Evolutionary conservation across 2,329 filamentous ascomycete genomes (phyloP).

Genomic region (Apiospora sp.): DNA sequence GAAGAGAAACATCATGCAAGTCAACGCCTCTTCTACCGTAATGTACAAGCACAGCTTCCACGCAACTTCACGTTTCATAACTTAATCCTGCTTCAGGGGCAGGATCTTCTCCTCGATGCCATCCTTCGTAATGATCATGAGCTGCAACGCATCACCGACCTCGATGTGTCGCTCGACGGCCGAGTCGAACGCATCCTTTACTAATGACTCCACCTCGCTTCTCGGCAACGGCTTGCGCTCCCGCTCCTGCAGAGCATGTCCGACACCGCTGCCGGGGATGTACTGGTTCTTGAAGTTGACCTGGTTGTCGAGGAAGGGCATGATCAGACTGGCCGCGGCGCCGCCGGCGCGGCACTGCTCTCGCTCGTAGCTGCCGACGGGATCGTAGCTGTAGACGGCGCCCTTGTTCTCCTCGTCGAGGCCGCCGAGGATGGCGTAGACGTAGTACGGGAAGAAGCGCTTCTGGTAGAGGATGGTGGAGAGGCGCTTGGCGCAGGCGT

Average conservation of each 20-base stretch:
- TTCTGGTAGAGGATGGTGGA: conserved; percentile 97
- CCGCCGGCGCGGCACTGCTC: conserved; percentile 96
- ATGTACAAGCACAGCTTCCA: conserved; percentile 17
- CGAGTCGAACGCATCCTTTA: conserved; percentile 97
- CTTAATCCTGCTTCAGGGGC: conserved; percentile 89
- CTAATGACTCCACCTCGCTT: conserved; percentile 81
- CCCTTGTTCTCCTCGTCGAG: conserved; percentile 94
- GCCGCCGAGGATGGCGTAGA: conserved; percentile 91
- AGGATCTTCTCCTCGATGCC: conserved; percentile 88
- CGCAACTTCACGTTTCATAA: not conserved
- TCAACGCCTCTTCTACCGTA: conserved; percentile 16
- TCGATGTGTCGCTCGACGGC: conserved; percentile 99
- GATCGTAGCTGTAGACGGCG: conserved; percentile 96
- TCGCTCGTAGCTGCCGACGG: conserved; percentile 95
- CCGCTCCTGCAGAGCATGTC: conserved; percentile 80
- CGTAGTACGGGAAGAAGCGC: conserved; percentile 99
- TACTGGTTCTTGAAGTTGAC: conserved; percentile 99
- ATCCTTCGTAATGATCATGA: conserved; percentile 88
- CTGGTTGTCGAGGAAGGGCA: conserved; percentile 99
- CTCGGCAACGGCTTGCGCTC: conserved; percentile 74
- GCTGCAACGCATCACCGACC: conserved; percentile 95
- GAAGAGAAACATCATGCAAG: conserved; percentile 10
- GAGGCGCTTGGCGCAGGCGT: conserved; percentile 92
- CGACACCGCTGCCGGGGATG: conserved; percentile 82
- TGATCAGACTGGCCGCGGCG: conserved; percentile 92